These are phyloP conservation scores for Crucibulum laeve DNA, from an alignment of 768 basidiomycete species.

Conservation along the genomic window DNA sequence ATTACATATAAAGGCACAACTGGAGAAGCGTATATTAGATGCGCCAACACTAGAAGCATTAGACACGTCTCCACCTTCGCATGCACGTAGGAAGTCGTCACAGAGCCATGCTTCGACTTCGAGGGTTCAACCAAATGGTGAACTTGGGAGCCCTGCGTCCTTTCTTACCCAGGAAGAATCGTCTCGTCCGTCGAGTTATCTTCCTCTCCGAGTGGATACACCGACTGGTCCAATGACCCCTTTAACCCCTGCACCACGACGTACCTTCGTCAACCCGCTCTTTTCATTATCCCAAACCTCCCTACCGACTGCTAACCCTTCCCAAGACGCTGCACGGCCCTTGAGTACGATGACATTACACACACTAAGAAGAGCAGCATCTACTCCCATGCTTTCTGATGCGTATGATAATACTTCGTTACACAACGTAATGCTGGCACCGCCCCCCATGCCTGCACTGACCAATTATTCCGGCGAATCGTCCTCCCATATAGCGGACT, in stretches of 20 bases:
- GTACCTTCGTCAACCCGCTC: conserved; percentile 39
- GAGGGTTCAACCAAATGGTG: conserved; percentile 17
- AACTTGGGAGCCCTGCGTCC: conserved; percentile 17
- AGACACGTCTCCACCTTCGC: conserved; percentile 15
- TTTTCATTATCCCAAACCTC: conserved; percentile 60
- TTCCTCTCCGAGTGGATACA: conserved; percentile 59
- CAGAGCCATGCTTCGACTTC: conserved; percentile 21
- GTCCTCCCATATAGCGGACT: conserved; percentile 19
- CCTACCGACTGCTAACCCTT: conserved; percentile 13
- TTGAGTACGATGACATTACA: conserved; percentile 11
- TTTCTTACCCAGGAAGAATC: conserved; percentile 11
- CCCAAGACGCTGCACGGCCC: conserved; percentile 6
- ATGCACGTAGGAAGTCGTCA: conserved; percentile 23
- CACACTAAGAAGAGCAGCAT: conserved; percentile 43
- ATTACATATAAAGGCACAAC: no score
- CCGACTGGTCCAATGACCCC: conserved; percentile 57
- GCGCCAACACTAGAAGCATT: conserved; percentile 39
- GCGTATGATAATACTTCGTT: conserved; percentile 29
- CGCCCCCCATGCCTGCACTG: conserved; percentile 35
- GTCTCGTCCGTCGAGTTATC: conserved; percentile 36
- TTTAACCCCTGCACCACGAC: conserved; percentile 63
- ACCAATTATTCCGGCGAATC: conserved; percentile 25
- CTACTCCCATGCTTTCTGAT: conserved; percentile 50
- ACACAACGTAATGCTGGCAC: conserved; percentile 29
- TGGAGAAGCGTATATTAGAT: conserved; percentile 29